A percentile compares a stretch with the other conserved stretches of the same genome.
phyloP scores from a whole-genome alignment of 768 basidiomycete genomes.

The Suillus plorans region DNA sequence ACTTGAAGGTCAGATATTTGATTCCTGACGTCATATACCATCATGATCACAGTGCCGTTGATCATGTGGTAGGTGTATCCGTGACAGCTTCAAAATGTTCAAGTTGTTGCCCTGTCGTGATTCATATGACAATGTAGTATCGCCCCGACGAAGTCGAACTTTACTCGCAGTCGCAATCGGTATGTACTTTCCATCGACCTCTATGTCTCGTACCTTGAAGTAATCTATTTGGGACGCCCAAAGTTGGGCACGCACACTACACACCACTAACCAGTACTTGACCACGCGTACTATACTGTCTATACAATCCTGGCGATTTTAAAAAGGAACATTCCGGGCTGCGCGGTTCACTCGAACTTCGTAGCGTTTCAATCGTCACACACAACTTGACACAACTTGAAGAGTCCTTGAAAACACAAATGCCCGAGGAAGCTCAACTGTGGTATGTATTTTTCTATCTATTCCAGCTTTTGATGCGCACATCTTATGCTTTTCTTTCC shows the following conservation, averaged over 20 bases:
- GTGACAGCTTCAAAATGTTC: conserved; percentile 81
- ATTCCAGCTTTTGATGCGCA: background rate
- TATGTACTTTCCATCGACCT: conserved; percentile 90
- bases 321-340: background rate
- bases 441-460: background rate
- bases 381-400: too few species aligned
- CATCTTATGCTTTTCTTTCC: background rate
- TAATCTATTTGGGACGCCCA: conserved; percentile 33
- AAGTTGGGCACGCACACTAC: too few species aligned
- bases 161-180: background rate
- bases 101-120: conserved; percentile 93
- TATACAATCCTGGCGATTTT: too few species aligned
- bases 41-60: conserved; percentile 74
- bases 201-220: conserved; percentile 92
- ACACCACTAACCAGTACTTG: too few species aligned
- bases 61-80: conserved; percentile 92
- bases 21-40: conserved; percentile 94
- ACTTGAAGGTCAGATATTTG: conserved; percentile 86
- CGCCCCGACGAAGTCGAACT: background rate
- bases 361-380: background rate
- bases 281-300: too few species aligned
- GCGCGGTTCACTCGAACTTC: background rate
- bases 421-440: background rate
- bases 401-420: too few species aligned
- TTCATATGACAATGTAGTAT: conserved; percentile 45